Conservation (phyloP, 2,329 filamentous ascomycete species). For the Thielaviopsis punctulata region DNA sequence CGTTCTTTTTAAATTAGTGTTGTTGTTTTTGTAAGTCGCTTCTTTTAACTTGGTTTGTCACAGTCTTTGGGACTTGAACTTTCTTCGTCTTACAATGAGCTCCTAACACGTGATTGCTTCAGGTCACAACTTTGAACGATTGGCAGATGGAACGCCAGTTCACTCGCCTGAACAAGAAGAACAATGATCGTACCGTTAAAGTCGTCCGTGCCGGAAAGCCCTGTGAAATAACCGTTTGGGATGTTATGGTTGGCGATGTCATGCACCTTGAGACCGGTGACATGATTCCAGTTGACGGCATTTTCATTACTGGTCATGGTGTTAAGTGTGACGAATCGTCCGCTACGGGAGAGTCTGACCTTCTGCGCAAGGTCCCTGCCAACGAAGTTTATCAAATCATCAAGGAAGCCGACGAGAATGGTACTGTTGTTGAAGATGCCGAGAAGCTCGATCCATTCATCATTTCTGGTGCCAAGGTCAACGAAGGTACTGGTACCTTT, state of each 20-base stretch:
- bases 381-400: constrained; percentile 40
- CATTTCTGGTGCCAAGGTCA: constrained; percentile 37
- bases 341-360: constrained; percentile 56
- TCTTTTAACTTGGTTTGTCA: not conserved
- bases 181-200: constrained; percentile 48
- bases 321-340: constrained; percentile 55
- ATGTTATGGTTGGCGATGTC: constrained; percentile 53
- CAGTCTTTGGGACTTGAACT: not conserved
- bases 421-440: constrained; percentile 19
- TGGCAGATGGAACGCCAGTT: constrained; percentile 54
- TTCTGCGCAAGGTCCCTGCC: constrained; percentile 47
- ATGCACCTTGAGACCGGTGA: constrained; percentile 54
- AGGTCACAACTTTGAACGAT: constrained; percentile 34
- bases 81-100: not conserved
- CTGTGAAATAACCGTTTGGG: constrained; percentile 44
- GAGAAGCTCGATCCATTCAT: constrained; percentile 44
- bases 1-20: constrained; percentile 6
- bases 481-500: constrained; percentile 35
- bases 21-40: constrained; percentile 12
- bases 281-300: constrained; percentile 51
- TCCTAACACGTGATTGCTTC: constrained; percentile 3
- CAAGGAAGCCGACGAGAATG: constrained; percentile 18
- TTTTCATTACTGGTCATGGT: constrained; percentile 40
- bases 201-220: constrained; percentile 50
- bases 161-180: constrained; percentile 42